Evolutionary conservation across 2,329 filamentous ascomycete genomes (phyloP).

Genomic region (Dryadomyces quercus-mongolicae): DNA sequence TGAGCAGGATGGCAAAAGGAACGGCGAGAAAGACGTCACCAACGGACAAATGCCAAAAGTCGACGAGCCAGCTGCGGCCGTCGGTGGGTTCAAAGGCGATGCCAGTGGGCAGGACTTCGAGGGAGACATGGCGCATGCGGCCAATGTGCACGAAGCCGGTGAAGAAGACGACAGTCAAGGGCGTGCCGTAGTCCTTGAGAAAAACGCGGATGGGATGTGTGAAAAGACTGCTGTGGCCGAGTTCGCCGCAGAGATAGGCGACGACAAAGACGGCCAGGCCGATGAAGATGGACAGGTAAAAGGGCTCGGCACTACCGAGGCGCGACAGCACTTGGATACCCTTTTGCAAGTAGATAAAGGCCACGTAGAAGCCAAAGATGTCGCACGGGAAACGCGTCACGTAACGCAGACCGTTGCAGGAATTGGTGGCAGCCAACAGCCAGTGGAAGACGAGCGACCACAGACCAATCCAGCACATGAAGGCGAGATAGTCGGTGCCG

Average conservation of each 20-base stretch:
- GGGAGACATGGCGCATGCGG: conserved; percentile 58
- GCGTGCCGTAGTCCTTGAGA: conserved; percentile 81
- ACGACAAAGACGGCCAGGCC: conserved; percentile 66
- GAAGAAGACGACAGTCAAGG: conserved; percentile 74
- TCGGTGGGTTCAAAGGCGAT: conserved; percentile 68
- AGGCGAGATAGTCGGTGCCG: conserved; percentile 71
- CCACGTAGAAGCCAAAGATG: conserved; percentile 89
- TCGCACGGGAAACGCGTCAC: conserved; percentile 88
- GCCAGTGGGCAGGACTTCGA: conserved; percentile 63
- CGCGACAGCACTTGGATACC: conserved; percentile 74
- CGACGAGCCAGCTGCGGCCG: conserved; percentile 63
- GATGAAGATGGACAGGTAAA: conserved; percentile 71
- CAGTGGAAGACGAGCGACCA: conserved; percentile 81
- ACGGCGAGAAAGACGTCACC: conserved; percentile 70
- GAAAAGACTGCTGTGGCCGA: conserved; percentile 63
- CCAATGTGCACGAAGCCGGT: conserved; percentile 82
- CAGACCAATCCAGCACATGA: conserved; percentile 87
- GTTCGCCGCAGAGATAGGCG: conserved; percentile 59
- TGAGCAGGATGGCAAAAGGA: conserved; percentile 75
- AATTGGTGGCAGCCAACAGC: conserved; percentile 71
- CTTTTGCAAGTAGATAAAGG: conserved; percentile 85
- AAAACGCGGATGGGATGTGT: conserved; percentile 66
- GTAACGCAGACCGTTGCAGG: conserved; percentile 79
- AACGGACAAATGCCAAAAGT: conserved; percentile 67
- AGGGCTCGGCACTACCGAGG: conserved; percentile 52